A percentile compares a stretch with the other conserved stretches of the same genome.
Conservation (phyloP, 164 flowering plant genomes). For the Cinnamomum chago region DNA sequence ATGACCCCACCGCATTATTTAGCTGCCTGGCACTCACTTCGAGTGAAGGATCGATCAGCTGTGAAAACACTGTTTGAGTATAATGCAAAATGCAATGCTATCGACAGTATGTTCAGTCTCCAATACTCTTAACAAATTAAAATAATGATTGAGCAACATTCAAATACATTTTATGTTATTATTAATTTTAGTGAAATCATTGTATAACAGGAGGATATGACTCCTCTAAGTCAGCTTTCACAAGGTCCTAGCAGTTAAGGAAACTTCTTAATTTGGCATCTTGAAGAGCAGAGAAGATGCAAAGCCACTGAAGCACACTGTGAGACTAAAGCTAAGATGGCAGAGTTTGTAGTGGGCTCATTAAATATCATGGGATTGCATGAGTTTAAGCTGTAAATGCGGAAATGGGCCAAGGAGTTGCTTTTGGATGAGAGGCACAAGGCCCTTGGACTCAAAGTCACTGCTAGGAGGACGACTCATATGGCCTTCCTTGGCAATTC, state of each 20-base stretch:
- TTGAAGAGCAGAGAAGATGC: constrained; percentile 72
- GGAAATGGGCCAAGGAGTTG: constrained; percentile 99
- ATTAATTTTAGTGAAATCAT: background rate
- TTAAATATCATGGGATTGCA: constrained; percentile 73
- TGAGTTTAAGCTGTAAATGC: constrained; percentile 74
- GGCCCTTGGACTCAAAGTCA: constrained; percentile 85
- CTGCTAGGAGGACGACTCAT: constrained; percentile 77
- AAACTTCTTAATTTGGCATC: constrained; percentile 49
- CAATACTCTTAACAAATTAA: background rate
- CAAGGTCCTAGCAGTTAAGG: constrained; percentile 63
- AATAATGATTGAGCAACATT: background rate
- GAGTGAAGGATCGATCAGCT: constrained; percentile 58
- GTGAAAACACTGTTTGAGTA: constrained; percentile 71
- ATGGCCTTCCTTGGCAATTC: constrained; percentile 99
- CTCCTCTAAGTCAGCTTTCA: constrained; percentile 86
- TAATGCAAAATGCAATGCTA: constrained; percentile 83
- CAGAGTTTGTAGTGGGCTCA: constrained; percentile 66
- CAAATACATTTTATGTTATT: background rate
- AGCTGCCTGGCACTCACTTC: constrained; percentile 86
- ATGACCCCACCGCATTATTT: constrained; percentile 95
- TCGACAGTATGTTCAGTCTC: constrained; percentile 48
- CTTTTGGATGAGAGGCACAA: constrained; percentile 95
- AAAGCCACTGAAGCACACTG: constrained; percentile 79
- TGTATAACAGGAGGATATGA: constrained; percentile 67
- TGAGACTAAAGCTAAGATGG: constrained; percentile 86